Conservation (phyloP, 306 rosid genomes). For the Dryas octopetala region DNA sequence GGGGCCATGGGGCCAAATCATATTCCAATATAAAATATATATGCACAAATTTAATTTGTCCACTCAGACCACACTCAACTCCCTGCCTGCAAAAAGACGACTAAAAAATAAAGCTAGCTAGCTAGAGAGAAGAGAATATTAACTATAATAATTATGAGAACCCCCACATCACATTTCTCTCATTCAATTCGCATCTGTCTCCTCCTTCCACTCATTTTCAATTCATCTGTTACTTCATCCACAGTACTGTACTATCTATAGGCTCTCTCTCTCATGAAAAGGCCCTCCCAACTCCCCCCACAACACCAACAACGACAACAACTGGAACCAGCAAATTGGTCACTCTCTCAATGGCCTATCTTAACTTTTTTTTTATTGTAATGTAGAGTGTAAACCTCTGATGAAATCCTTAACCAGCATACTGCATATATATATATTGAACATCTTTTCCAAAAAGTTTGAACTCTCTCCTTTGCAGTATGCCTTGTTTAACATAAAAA, state of each 20-base stretch:
- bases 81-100: constrained; percentile 19
- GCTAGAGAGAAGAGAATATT: not conserved
- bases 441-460: not conserved
- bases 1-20: constrained; percentile 30
- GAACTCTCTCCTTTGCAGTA: not conserved
- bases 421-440: too few species aligned
- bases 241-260: constrained; percentile 9
- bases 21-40: constrained; percentile 32
- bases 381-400: not conserved
- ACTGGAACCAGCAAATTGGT: constrained; percentile 7
- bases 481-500: too few species aligned
- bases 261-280: constrained; percentile 25
- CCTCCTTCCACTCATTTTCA: constrained; percentile 18
- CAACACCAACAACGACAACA: constrained; percentile 26
- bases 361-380: not conserved
- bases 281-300: constrained; percentile 45
- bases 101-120: too few species aligned
- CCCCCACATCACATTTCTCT: constrained; percentile 14
- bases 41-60: constrained; percentile 27
- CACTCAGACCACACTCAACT: constrained; percentile 27
- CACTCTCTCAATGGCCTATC: not conserved
- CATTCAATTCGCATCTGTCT: constrained; percentile 7
- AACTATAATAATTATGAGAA: constrained; percentile 26
- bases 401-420: constrained; percentile 8
- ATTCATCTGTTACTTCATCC: constrained; percentile 32